phyloP scores from a whole-genome alignment of 176 grass and related monocot genomes.

The Pharus latifolius region DNA sequence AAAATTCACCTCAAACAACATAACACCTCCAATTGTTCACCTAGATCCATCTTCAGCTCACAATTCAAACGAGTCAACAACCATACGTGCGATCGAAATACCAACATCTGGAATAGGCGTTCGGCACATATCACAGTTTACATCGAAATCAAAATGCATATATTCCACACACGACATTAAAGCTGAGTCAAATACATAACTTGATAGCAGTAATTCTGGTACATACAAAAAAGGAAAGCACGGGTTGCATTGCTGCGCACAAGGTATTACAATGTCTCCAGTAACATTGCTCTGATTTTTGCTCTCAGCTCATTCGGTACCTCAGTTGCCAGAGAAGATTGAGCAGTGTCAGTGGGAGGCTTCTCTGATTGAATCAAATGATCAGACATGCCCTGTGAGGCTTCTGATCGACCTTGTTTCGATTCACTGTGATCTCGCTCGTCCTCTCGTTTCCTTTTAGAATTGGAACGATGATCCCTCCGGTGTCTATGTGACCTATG shows the following conservation, averaged over 20 bases:
- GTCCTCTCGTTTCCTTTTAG: constrained; percentile 25
- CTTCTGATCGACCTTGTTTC: background rate
- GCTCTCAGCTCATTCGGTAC: constrained; percentile 60
- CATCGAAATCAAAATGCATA: background rate
- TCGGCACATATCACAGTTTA: background rate
- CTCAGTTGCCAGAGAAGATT: constrained; percentile 31
- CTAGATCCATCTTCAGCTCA: no score
- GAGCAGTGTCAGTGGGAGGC: background rate
- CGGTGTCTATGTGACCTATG: constrained; percentile 28
- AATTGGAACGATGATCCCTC: constrained; percentile 23
- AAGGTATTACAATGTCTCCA: constrained; percentile 40
- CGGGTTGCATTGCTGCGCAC: background rate
- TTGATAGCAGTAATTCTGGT: background rate
- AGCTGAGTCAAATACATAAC: background rate
- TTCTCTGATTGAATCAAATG: constrained; percentile 9
- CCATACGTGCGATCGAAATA: no score
- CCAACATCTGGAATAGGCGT: background rate
- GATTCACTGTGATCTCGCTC: constrained; percentile 2
- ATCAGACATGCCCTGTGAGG: background rate
- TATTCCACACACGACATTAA: background rate
- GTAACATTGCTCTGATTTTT: constrained; percentile 80
- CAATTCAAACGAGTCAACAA: no score
- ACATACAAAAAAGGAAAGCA: background rate
- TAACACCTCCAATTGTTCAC: no score
- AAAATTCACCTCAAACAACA: no score